phyloP scores from a whole-genome alignment of 1,284 basidiomycete species.

The Ceratobasidium sp. region DNA sequence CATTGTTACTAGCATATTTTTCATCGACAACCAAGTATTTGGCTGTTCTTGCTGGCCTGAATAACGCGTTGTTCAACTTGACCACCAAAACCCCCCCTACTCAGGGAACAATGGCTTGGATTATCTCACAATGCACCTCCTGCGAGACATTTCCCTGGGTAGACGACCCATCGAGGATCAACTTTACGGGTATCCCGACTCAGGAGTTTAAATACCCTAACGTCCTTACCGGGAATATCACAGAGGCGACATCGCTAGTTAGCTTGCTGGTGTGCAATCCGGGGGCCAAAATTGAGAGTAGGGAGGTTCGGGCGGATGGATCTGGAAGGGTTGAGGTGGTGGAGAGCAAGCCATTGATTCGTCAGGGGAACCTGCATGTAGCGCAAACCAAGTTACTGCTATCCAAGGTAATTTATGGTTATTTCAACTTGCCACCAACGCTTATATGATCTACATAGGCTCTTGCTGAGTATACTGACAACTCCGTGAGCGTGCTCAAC shows the following conservation, averaged over 20 bases:
- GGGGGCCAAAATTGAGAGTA: constrained; percentile 15
- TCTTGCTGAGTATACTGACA: neutral
- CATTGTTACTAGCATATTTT: neutral
- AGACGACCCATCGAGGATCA: neutral
- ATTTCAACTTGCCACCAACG: neutral
- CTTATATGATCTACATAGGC: neutral
- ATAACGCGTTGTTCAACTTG: constrained; percentile 10
- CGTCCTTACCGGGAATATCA: neutral
- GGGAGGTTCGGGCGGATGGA: constrained; percentile 35
- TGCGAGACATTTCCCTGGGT: neutral
- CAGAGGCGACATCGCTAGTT: neutral
- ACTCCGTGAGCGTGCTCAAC: neutral
- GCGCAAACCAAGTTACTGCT: constrained; percentile 16
- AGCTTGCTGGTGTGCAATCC: constrained; percentile 27
- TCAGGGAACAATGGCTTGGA: constrained; percentile 24
- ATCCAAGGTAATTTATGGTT: neutral
- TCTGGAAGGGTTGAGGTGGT: constrained; percentile 15
- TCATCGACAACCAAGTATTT: neutral
- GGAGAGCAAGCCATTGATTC: neutral
- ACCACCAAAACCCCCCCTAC: constrained; percentile 5
- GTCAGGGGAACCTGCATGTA: constrained; percentile 21
- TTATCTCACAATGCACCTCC: constrained; percentile 18
- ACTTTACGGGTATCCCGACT: constrained; percentile 18
- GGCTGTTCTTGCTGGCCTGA: neutral
- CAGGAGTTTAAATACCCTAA: constrained; percentile 2